Conservation (phyloP, 106 monocot genomes). For the Apostasia shenzhenica region DNA sequence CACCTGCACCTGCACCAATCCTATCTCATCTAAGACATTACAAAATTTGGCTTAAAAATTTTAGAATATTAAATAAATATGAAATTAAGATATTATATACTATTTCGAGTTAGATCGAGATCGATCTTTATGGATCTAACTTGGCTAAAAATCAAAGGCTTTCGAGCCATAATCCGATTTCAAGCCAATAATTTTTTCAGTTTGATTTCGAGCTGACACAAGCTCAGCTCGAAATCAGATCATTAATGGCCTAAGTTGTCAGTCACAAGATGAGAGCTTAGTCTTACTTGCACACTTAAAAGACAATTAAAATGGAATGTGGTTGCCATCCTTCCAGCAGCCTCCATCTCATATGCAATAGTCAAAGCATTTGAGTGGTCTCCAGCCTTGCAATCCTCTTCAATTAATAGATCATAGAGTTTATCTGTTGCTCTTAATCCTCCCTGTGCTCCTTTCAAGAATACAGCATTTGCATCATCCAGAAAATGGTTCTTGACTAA, state of each 20-base stretch:
- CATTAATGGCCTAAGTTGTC: not conserved
- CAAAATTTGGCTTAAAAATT: too few species aligned
- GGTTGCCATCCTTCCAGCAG: constrained; percentile 96
- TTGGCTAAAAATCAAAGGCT: too few species aligned
- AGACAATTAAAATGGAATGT: constrained; percentile 98
- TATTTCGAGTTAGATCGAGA: too few species aligned
- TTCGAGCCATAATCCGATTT: too few species aligned
- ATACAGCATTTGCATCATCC: constrained; percentile 83
- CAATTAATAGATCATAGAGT: constrained; percentile 88
- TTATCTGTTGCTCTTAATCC: constrained; percentile 89
- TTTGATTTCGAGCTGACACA: not conserved
- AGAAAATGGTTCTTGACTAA: constrained; percentile 64
- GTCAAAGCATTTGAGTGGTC: constrained; percentile 98
- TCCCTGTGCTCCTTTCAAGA: constrained; percentile 84
- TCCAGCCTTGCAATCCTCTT: constrained; percentile 95
- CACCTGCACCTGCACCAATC: too few species aligned
- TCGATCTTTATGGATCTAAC: too few species aligned
- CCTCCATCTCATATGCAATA: constrained; percentile 98
- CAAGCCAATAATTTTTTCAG: too few species aligned
- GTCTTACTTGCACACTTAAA: constrained; percentile 87
- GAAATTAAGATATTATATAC: too few species aligned
- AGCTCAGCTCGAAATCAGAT: not conserved
- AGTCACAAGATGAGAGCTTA: not conserved
- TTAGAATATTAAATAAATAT: too few species aligned
- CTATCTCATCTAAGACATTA: too few species aligned